A percentile compares a stretch with the other conserved stretches of the same genome.
Evolutionary conservation across 2,329 filamentous ascomycete species (phyloP).

Genomic region (Paracamarosporium sp.): DNA sequence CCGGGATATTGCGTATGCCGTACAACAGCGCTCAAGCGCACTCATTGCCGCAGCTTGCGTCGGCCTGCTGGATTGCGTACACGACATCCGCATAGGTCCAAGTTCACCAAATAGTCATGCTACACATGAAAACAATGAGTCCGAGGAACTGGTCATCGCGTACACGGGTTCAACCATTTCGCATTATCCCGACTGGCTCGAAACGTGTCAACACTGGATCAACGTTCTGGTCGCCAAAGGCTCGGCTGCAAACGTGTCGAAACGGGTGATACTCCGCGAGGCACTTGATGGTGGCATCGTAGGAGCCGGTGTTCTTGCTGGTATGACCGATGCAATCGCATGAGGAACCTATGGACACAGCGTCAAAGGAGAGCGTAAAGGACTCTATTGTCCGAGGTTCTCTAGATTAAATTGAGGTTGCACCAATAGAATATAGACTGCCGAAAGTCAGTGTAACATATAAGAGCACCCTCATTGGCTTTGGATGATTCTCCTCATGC

Average conservation of each 20-base stretch:
- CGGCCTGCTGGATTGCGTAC: constrained; percentile 72
- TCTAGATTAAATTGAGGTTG: neutral
- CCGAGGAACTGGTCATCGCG: constrained; percentile 73
- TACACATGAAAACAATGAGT: constrained; percentile 25
- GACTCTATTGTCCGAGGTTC: neutral
- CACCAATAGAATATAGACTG: neutral
- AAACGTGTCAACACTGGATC: constrained; percentile 73
- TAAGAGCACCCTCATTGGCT: neutral
- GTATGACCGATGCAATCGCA: constrained; percentile 46
- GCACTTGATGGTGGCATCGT: constrained; percentile 63
- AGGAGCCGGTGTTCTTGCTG: constrained; percentile 62
- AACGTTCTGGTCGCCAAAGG: constrained; percentile 61
- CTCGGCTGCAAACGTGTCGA: constrained; percentile 41
- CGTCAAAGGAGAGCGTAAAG: neutral
- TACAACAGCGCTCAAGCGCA: constrained; percentile 75
- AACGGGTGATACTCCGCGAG: constrained; percentile 59
- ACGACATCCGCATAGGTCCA: constrained; percentile 62
- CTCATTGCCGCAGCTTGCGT: constrained; percentile 76
- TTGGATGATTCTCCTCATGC: neutral
- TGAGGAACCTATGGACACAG: constrained; percentile 13
- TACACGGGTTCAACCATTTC: constrained; percentile 83
- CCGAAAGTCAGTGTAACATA: neutral
- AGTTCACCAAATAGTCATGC: constrained; percentile 21
- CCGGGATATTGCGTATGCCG: constrained; percentile 71
- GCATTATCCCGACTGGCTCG: constrained; percentile 77